A percentile compares a stretch with the other conserved stretches of the same genome.
Conservation (phyloP, 495 filamentous ascomycete genomes). For the Rusavskia elegans region DNA sequence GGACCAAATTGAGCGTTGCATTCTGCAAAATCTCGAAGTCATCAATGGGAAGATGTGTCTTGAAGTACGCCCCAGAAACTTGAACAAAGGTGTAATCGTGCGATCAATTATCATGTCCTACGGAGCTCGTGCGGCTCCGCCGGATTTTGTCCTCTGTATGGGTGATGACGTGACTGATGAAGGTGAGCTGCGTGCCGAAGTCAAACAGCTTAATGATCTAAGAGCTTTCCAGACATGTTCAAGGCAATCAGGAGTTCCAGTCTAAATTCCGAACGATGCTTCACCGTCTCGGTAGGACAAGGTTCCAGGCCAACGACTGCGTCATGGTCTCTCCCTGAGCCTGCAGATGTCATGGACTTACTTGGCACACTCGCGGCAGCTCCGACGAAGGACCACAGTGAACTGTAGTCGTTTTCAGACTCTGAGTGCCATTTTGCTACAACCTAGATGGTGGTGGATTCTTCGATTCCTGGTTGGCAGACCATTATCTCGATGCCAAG, state of each 20-base stretch:
- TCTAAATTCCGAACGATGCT: constrained; percentile 48
- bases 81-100: constrained; percentile 92
- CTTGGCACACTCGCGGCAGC: neutral
- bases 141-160: constrained; percentile 74
- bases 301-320: neutral
- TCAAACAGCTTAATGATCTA: neutral
- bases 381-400: neutral
- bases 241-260: constrained; percentile 43
- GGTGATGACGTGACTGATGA: constrained; percentile 97
- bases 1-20: constrained; percentile 42
- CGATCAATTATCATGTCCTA: constrained; percentile 60
- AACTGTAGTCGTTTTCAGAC: neutral
- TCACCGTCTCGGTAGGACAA: constrained; percentile 56
- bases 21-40: constrained; percentile 48
- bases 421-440: no score
- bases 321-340: neutral
- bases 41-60: constrained; percentile 93
- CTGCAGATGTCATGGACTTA: neutral
- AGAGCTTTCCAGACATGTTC: constrained; percentile 31
- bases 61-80: constrained; percentile 86
- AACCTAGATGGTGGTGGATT: no score
- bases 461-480: no score
- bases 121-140: constrained; percentile 27
- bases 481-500: no score
- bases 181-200: constrained; percentile 36